Percentiles rank a stretch among this genome's conserved stretches.
These are phyloP conservation scores for Senna tora DNA, from an alignment of 306 rosid genomes.

Conservation along the genomic window DNA sequence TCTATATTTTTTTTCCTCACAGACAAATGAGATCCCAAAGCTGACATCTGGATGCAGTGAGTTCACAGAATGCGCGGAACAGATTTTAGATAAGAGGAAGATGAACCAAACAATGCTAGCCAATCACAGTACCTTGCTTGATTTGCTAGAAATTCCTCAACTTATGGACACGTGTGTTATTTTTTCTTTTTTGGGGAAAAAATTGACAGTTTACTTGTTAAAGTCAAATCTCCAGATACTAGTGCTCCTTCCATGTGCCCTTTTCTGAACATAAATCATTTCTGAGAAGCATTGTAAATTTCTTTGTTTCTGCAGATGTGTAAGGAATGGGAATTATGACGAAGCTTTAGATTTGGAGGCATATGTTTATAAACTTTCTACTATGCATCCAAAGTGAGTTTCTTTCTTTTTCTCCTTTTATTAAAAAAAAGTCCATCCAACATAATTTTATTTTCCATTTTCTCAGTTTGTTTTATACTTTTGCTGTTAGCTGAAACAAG, in stretches of 20 bases:
- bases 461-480: no score
- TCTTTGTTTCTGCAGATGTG: slow-evolving; percentile 66
- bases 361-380: slow-evolving; percentile 84
- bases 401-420: no score
- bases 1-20: slow-evolving; percentile 39
- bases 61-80: slow-evolving; percentile 82
- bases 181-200: neutral
- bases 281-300: slow-evolving; percentile 29
- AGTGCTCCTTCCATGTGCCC: slow-evolving; percentile 16
- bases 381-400: slow-evolving; percentile 74
- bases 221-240: slow-evolving; percentile 4
- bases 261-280: slow-evolving; percentile 10
- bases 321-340: slow-evolving; percentile 94
- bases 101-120: slow-evolving; percentile 94
- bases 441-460: neutral
- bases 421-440: neutral
- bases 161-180: slow-evolving; percentile 10
- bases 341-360: slow-evolving; percentile 98
- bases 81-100: slow-evolving; percentile 92
- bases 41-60: slow-evolving; percentile 86
- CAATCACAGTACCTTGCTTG: slow-evolving; percentile 93
- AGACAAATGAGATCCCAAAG: slow-evolving; percentile 39
- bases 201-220: slow-evolving; percentile 3
- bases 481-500: no score
- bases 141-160: slow-evolving; percentile 60